Evolutionary conservation across 371 early-diverging fungal species (phyloP).

Genomic region (Rhizopus microsporus): DNA sequence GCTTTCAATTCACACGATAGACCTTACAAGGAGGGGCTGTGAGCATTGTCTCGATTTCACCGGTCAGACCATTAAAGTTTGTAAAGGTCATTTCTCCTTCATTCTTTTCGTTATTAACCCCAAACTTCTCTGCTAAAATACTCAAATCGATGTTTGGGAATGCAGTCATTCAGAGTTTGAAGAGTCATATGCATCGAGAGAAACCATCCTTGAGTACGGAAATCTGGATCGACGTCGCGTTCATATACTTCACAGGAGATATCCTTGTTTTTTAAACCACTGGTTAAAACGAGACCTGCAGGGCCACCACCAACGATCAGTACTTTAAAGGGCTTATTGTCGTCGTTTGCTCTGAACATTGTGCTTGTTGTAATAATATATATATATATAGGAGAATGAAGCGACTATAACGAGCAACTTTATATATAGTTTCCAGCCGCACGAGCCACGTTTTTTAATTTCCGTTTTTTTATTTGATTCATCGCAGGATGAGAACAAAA

Average conservation of each 20-base stretch:
- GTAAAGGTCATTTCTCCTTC: conserved; percentile 6
- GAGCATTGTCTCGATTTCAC: background rate
- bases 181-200: conserved; percentile 27
- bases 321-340: conserved; percentile 4
- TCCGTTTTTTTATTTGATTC: too few species aligned
- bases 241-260: conserved; percentile 36
- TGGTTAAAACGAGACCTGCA: conserved; percentile 35
- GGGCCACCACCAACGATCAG: conserved; percentile 41
- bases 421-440: too few species aligned
- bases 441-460: too few species aligned
- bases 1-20: conserved; percentile 16
- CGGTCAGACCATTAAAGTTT: conserved; percentile 11
- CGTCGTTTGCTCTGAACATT: background rate
- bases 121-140: conserved; percentile 4
- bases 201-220: conserved; percentile 31
- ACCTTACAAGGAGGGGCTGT: background rate
- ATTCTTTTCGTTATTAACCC: conserved; percentile 10
- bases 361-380: too few species aligned
- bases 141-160: conserved; percentile 7
- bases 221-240: conserved; percentile 19
- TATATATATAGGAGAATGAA: background rate
- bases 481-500: too few species aligned
- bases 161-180: conserved; percentile 1
- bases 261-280: conserved; percentile 22
- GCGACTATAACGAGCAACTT: background rate